A percentile compares a stretch with the other conserved stretches of the same genome.
Conservation (phyloP, 2,329 filamentous ascomycete genomes). For the Verticillium nonalfalfae region DNA sequence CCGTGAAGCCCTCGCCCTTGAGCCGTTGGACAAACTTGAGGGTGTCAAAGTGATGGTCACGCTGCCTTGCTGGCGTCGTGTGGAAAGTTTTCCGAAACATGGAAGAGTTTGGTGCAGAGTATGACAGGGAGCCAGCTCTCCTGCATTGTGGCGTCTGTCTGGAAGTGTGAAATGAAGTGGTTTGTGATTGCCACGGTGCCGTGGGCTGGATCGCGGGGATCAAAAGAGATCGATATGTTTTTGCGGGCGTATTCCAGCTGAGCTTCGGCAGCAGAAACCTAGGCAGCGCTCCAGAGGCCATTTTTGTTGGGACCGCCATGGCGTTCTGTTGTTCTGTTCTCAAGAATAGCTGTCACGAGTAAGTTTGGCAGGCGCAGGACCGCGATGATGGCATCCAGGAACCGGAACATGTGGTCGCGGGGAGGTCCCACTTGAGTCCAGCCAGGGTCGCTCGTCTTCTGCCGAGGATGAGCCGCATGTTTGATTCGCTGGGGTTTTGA, state of each 20-base stretch:
- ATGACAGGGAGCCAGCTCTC: neutral
- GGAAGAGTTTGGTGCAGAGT: constrained; percentile 19
- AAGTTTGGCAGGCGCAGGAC: neutral
- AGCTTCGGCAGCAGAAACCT: constrained; percentile 49
- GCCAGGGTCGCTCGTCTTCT: neutral
- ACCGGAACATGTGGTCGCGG: constrained; percentile 8
- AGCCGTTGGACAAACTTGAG: constrained; percentile 93
- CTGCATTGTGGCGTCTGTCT: constrained; percentile 8
- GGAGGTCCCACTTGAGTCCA: neutral
- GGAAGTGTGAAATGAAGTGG: constrained; percentile 17
- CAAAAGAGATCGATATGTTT: constrained; percentile 19
- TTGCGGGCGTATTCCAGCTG: constrained; percentile 39
- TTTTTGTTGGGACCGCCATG: neutral
- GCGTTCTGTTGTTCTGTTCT: neutral
- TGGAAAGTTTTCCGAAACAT: constrained; percentile 53
- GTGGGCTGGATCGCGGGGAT: constrained; percentile 11
- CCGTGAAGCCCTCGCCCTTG: constrained; percentile 87
- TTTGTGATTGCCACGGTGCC: constrained; percentile 4
- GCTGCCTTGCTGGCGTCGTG: constrained; percentile 50
- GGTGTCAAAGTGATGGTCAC: constrained; percentile 96
- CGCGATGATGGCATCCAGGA: constrained; percentile 1
- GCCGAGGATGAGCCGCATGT: neutral
- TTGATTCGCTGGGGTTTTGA: neutral
- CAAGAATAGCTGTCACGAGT: neutral
- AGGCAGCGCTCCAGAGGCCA: constrained; percentile 35